Conservation (phyloP, 176 grass and related monocot genomes). For the Panicum miliaceum region DNA sequence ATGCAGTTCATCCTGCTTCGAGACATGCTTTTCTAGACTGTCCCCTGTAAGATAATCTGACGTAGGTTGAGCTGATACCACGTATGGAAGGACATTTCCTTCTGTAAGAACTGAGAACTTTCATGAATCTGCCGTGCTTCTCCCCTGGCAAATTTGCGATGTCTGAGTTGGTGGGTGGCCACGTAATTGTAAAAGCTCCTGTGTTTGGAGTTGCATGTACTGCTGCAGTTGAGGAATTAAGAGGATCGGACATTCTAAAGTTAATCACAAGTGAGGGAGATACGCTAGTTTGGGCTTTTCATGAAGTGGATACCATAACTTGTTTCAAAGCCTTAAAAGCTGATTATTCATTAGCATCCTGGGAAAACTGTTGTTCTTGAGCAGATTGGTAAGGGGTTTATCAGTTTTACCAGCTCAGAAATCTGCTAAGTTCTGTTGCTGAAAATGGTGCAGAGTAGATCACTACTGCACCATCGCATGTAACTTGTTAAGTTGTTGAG, state of each 20-base stretch:
- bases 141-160: not conserved
- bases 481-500: too few relatives aligned
- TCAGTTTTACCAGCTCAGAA: too few relatives aligned
- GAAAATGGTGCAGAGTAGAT: too few relatives aligned
- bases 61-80: not conserved
- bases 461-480: too few relatives aligned
- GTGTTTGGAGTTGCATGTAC: not conserved
- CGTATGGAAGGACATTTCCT: not conserved
- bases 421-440: too few relatives aligned
- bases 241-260: not conserved
- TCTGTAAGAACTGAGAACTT: slow-evolving; percentile 2
- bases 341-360: too few relatives aligned
- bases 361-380: too few relatives aligned
- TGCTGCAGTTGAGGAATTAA: not conserved
- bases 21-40: not conserved
- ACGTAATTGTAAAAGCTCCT: not conserved
- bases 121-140: not conserved
- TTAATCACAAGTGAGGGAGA: too few relatives aligned
- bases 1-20: not conserved
- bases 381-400: too few relatives aligned
- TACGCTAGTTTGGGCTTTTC: too few relatives aligned
- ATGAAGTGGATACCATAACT: too few relatives aligned
- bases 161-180: not conserved
- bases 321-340: too few relatives aligned
- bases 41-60: not conserved